phyloP scores from a whole-genome alignment of 306 rosid genomes.

The Calophaca sinica region DNA sequence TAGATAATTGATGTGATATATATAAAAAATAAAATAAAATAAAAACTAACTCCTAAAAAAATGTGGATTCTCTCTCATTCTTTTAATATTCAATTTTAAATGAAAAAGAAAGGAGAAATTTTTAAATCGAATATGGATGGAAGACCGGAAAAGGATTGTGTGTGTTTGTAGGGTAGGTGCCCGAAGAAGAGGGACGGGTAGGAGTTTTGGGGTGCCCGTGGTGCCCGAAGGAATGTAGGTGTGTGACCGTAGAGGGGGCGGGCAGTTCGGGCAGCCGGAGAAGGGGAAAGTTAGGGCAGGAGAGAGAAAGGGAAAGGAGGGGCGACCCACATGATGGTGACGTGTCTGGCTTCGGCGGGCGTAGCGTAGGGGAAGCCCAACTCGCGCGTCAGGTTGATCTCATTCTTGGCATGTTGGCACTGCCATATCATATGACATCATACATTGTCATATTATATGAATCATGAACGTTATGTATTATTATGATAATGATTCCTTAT shows the following conservation, averaged over 20 bases:
- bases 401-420: slow-evolving; percentile 36
- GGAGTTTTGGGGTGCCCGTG: slow-evolving; percentile 41
- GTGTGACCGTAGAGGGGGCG: slow-evolving; percentile 40
- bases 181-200: slow-evolving; percentile 53
- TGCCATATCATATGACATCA: neutral
- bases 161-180: slow-evolving; percentile 5
- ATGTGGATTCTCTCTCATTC: too few relatives aligned
- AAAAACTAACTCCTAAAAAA: neutral
- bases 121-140: neutral
- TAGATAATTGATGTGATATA: neutral
- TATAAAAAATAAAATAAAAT: neutral
- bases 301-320: slow-evolving; percentile 40
- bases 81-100: neutral
- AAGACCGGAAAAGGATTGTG: neutral
- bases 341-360: slow-evolving; percentile 58
- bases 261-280: slow-evolving; percentile 60
- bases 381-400: slow-evolving; percentile 67
- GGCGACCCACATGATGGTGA: slow-evolving; percentile 64
- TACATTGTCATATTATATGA: neutral
- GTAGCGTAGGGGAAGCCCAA: slow-evolving; percentile 27
- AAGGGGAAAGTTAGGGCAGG: slow-evolving; percentile 53
- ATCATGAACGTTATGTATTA: too few relatives aligned
- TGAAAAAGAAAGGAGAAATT: neutral
- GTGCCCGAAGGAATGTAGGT: slow-evolving; percentile 25
- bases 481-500: too few relatives aligned